Base-by-base conservation (phyloP, 2,329 filamentous ascomycete species). In the Fusarium metavorans region DNA sequence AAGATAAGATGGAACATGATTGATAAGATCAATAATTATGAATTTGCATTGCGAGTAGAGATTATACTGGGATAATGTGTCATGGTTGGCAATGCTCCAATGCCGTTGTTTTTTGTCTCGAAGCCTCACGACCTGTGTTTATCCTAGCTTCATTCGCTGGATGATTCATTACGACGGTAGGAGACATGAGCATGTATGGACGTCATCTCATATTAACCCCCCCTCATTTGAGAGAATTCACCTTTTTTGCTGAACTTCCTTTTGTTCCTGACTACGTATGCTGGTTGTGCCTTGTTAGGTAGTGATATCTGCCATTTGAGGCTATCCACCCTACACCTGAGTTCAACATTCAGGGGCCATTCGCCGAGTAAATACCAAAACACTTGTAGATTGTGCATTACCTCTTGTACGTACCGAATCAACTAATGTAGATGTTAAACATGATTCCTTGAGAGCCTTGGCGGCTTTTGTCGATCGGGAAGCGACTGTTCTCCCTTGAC, bases 41-140 rank as follows among this genome's bases (percentile, higher is more conserved):
- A 48, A 25, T 5, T 5, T 48, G 4, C 23, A 25, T n/a, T 43
- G 1, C 6, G 5, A 43, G n/a, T 14, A 43, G n/a, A 20, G 4
- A 4, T 20, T 13, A 13, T 6, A 2, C 10, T 11, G 2, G 11
- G 10, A 13, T 9, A 5, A 20, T 7, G 3, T 5, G 5, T 13
- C 9, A 6, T 10, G 6, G 4, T 5, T 20, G 5, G 4, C 1
- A 5, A 20, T 1, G n/a, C 9, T 41, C 4, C 5, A n/a, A 10
- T 8, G 2, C 16, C 8, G 10, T 41, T 8, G 20, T 5, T 41
- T 41, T 16, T 1, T 2, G 9, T 2, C 9, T 2, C 4, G 8
- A 1, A 1, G 20, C 2, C 18, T n/a, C 7, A 4, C 16, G 1
- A 37, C 14, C 16, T 39, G 35, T 39, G 4, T 41, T 1, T n/a